Conservation (phyloP, 805 yeast species). For the Cyberlindnera samutprakarnensis region DNA sequence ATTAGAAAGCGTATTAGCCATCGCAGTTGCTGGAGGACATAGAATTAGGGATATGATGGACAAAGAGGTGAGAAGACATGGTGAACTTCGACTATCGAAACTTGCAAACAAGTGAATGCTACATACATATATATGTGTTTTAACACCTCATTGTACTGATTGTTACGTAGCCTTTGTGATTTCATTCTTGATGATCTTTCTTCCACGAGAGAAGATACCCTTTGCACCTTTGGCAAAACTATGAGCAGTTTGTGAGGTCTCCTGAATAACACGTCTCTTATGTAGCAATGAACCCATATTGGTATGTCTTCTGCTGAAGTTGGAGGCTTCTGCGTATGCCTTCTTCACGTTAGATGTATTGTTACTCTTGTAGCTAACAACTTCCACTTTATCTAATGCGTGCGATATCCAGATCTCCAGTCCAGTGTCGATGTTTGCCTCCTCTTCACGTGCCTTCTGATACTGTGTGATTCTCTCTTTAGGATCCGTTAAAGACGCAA, state of each 20-base stretch:
- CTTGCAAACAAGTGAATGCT: conserved; percentile 18
- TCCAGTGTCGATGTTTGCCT: conserved; percentile 44
- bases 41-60: conserved; percentile 82
- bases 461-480: conserved; percentile 34
- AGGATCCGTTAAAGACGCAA: conserved; percentile 32
- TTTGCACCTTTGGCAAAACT: conserved; percentile 48
- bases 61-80: conserved; percentile 69
- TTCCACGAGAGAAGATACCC: conserved; percentile 48
- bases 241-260: conserved; percentile 40
- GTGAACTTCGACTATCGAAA: conserved; percentile 48
- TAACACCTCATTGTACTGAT: background rate
- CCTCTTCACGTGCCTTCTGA: conserved; percentile 35
- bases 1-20: conserved; percentile 65
- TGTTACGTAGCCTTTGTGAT: conserved; percentile 1
- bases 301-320: conserved; percentile 24
- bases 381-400: conserved; percentile 26
- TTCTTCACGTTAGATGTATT: conserved; percentile 39
- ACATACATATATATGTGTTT: background rate
- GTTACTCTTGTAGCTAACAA: conserved; percentile 19
- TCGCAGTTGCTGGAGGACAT: conserved; percentile 85
- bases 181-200: conserved; percentile 36
- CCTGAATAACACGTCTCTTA: conserved; percentile 41
- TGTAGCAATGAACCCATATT: conserved; percentile 40
- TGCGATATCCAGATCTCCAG: conserved; percentile 45
- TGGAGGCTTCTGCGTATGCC: conserved; percentile 54